Conservation (phyloP, 2,329 filamentous ascomycete genomes). For the Hypoxylon sp. region DNA sequence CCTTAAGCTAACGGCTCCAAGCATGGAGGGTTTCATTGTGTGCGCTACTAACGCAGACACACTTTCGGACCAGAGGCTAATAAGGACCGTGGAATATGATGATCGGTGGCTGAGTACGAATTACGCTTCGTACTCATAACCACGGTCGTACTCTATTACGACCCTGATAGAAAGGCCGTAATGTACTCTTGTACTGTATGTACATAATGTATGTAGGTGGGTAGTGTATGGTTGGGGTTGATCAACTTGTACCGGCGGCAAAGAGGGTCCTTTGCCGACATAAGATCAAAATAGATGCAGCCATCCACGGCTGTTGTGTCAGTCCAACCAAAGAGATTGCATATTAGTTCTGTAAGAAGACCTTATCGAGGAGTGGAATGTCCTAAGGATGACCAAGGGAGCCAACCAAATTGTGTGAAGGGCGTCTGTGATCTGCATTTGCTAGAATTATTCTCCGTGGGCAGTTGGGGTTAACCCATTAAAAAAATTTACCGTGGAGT, state of each 20-base stretch:
- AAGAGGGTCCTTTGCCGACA: constrained; percentile 23
- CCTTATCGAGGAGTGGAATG: constrained; percentile 24
- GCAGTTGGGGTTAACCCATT: constrained; percentile 15
- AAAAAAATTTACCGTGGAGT: constrained; percentile 20
- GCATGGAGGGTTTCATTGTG: constrained; percentile 50
- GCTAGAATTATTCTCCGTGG: constrained; percentile 22
- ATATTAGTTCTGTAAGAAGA: constrained; percentile 8
- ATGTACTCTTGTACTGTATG: not conserved
- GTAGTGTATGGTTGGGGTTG: constrained; percentile 27
- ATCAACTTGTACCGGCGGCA: constrained; percentile 31
- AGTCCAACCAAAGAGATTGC: constrained; percentile 4
- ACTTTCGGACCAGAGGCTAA: constrained; percentile 42
- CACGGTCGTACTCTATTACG: constrained; percentile 24
- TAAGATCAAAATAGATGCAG: constrained; percentile 32
- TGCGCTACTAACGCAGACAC: constrained; percentile 28
- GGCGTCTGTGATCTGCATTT: constrained; percentile 36
- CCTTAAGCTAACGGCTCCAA: constrained; percentile 44
- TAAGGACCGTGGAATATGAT: constrained; percentile 36
- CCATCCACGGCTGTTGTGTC: constrained; percentile 33
- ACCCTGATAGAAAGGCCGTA: constrained; percentile 24
- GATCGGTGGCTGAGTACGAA: constrained; percentile 43
- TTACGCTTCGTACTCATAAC: constrained; percentile 26
- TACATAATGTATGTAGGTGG: constrained; percentile 1
- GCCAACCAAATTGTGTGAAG: constrained; percentile 20
- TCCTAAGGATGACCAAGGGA: not conserved